Conservation (phyloP, 1,284 basidiomycete species). For the Cutaneotrichosporon sp. region DNA sequence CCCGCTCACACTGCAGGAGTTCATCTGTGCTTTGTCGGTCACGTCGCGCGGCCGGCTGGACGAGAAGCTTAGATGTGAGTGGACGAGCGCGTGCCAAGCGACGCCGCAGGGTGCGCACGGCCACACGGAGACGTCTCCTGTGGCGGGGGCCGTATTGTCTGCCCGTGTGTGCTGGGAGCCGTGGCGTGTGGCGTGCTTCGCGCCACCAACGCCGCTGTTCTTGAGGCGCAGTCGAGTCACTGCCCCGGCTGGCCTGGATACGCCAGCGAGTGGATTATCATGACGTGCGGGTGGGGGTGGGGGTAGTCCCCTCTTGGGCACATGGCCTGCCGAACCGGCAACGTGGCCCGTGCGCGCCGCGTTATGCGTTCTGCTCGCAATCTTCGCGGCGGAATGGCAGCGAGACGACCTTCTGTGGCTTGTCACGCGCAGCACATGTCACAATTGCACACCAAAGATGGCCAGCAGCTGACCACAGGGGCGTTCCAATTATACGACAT, state of each 20-base stretch:
- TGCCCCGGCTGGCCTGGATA: not conserved
- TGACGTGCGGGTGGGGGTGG: not conserved
- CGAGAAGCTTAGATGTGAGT: slow-evolving; percentile 96
- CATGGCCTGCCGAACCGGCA: not conserved
- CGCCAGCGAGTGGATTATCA: not conserved
- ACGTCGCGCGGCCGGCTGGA: slow-evolving; percentile 92
- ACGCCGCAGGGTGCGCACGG: slow-evolving; percentile 3
- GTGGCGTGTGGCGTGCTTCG: not conserved
- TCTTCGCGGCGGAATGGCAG: not conserved
- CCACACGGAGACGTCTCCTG: not conserved
- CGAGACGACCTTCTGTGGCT: not conserved
- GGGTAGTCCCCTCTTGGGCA: not conserved
- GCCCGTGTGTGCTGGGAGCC: not conserved
- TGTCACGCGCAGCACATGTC: not conserved
- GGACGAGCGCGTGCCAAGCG: not conserved
- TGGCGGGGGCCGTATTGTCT: not conserved
- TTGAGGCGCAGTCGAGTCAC: not conserved
- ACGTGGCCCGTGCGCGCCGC: not conserved
- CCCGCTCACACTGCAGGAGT: slow-evolving; percentile 62
- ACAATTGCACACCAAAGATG: not conserved
- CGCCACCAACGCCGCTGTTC: not conserved
- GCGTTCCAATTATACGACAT: slow-evolving; percentile 99
- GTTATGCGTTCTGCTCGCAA: not conserved
- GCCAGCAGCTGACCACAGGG: slow-evolving; percentile 64
- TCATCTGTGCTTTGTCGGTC: slow-evolving; percentile 95